These are phyloP conservation scores for Yamadazyma siamensis DNA, from an alignment of 1,139 yeast genomes.

Conservation along the genomic window DNA sequence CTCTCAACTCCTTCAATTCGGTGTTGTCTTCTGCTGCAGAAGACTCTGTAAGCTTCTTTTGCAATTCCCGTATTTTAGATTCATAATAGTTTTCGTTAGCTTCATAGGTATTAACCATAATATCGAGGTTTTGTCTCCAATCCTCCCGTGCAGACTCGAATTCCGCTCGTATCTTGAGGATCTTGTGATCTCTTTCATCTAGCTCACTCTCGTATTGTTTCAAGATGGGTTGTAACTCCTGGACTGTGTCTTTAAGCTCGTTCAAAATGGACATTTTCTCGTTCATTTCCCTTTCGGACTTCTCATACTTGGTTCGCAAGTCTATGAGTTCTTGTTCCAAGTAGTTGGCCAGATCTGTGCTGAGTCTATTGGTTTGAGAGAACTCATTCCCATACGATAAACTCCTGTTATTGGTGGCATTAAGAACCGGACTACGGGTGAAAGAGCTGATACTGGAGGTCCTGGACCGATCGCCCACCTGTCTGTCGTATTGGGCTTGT, in stretches of 20 bases:
- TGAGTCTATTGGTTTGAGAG: conserved; percentile 5
- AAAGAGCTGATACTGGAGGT: conserved; percentile 12
- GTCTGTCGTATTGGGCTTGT: conserved; percentile 3
- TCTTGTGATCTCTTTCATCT: conserved; percentile 41
- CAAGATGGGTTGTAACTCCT: conserved; percentile 44
- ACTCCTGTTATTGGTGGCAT: conserved; percentile 4
- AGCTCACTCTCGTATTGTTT: conserved; percentile 40
- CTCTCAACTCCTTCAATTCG: conserved; percentile 7
- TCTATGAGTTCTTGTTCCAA: conserved; percentile 16
- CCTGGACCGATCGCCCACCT: conserved; percentile 10
- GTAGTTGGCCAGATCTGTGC: conserved; percentile 4
- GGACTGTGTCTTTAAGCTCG: conserved; percentile 42
- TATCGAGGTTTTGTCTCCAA: conserved; percentile 54
- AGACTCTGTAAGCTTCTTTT: conserved; percentile 10
- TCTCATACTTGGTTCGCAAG: conserved; percentile 18
- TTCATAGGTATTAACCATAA: conserved; percentile 44
- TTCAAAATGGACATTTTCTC: conserved; percentile 35
- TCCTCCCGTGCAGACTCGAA: conserved; percentile 56
- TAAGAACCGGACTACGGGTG: conserved; percentile 10
- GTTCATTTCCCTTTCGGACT: conserved; percentile 25
- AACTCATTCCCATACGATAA: conserved; percentile 8
- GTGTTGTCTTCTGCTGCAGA: conserved; percentile 2
- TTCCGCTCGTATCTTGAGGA: conserved; percentile 34
- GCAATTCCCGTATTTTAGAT: conserved; percentile 18
- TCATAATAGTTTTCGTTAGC: conserved; percentile 38